Base-by-base conservation (phyloP, 208 protist genomes). In the Wallacemonas sp. region DNA sequence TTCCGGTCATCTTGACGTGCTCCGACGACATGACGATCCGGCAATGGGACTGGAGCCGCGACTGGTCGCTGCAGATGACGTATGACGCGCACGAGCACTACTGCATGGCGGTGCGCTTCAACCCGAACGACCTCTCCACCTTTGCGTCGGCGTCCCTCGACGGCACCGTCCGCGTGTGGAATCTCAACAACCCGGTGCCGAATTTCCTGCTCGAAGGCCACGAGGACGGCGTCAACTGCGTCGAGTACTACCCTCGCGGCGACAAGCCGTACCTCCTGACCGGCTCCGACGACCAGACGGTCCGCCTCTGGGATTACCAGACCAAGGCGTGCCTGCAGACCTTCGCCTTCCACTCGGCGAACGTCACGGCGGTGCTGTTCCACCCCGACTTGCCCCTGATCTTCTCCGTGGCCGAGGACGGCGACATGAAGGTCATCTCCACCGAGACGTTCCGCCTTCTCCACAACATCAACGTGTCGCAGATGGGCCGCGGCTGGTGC, bases 291-390 rank as follows among this genome's bases (percentile, higher is more conserved):
- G 98, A 99, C 80, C 76, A 75, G 20, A 92, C 81, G 12, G 96
- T 98, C 26, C 98, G 97, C 23, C 77, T 99, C 44, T 99, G 99
- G 98, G 98, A 99, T 70, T 99, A 99, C 80, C 98, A 99, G 74
- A 98, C 89, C 2, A 98, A 98, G 65, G 87, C 92, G 5, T 98
- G 96, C 54, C 83, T 99, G 26, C 94, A 98, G 64, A 98, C 98
- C 14, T 92, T 99, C 52, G 78, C 84, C 16, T 95, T 94, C n/a
- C 98, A 99, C 84, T 88, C 82, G 1, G 88, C 97, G 45, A 99
- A 99, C 78, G 95, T 99, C 2, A 97, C 96, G 0, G 61, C 84
- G 8, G 96, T 99, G 0, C 70, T 89, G 25, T 99, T 99, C 88
- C 98, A 99, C 81, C 98, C 98, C 23, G 96, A 98, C 55, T 76